Evolutionary conservation across 305 asterid species (phyloP), one percentile per base, ranked within the genome.

Genomic region (Plantago lanceolata): DNA sequence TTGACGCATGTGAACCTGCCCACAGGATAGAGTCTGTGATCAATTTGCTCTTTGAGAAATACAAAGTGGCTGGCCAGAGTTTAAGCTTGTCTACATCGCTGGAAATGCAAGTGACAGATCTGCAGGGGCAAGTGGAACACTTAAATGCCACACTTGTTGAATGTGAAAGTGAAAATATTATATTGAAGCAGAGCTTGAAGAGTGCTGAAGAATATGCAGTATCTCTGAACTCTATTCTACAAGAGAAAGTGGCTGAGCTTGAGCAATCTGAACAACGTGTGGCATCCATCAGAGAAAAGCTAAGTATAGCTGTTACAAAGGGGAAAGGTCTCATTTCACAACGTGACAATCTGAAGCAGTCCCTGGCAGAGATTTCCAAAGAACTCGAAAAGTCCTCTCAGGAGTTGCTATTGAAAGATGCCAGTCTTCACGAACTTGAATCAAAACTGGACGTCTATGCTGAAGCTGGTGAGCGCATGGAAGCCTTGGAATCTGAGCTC

Each of bases 381-480:
- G 94, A 92, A 69, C 78, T 87, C 73, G 94, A 87, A 69, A 87
- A 80, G 78, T 80, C 77, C 78, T 80, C 81, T 3, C 94, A 85
- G 79, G 99, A 94, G 76, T 73, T 86, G 73, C 83, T 81, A 53
- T 65, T 77, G 45, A 90, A 84, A 81, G 99, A 90, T 75, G 79
- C 70, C 19, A 80, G 84, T 72, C 78, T 88, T 74, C 79, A 75
- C 63, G 99, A 94, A 74, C 86, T 90, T 60, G 97, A 94, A 78
- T 70, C 82, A 73, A 90, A 86, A 76, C 77, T 94, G 43, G 81
- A 86, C 79, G 87, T 85, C 69, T 90, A 86, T 81, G 81, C 90
- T 19, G 97, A 90, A 81, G 97, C 97, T 69, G 95, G 91, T 72
- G 97, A 90, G 77, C 95, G 99, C 71, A 89, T 82, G 96, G 99